Percentiles rank a stretch among this genome's conserved stretches.
phyloP scores from a whole-genome alignment of 2,329 filamentous ascomycete genomes.

The Diaporthe australafricana region DNA sequence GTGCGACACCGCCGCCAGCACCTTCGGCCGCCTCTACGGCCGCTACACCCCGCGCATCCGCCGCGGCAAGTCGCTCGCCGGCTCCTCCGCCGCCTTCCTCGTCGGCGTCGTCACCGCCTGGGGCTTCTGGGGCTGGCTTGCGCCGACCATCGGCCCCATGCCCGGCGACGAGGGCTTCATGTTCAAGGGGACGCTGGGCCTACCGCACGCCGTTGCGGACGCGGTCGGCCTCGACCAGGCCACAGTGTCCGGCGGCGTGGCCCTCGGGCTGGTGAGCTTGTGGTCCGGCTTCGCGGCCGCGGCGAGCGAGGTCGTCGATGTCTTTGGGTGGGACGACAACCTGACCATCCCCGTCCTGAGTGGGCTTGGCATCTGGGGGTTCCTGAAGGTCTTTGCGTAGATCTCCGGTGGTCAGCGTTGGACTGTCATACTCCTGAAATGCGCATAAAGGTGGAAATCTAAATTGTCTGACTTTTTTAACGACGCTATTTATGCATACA shows the following conservation, averaged over 20 bases:
- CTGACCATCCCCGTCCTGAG: constrained; percentile 94
- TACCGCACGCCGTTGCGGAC: constrained; percentile 71
- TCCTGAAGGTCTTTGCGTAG: constrained; percentile 86
- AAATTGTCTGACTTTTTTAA: neutral
- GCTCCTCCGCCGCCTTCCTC: constrained; percentile 84
- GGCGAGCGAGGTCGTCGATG: constrained; percentile 87
- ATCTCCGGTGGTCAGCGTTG: neutral
- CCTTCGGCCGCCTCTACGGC: constrained; percentile 90
- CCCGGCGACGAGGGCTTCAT: constrained; percentile 81
- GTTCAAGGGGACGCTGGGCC: constrained; percentile 80
- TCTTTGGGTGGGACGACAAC: constrained; percentile 98
- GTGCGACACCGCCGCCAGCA: constrained; percentile 98
- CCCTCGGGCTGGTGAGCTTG: constrained; percentile 83
- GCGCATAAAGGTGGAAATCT: neutral
- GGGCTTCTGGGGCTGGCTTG: constrained; percentile 90
- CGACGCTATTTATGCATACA: neutral
- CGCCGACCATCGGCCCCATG: constrained; percentile 74
- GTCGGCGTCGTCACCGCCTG: constrained; percentile 86
- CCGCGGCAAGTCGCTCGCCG: constrained; percentile 90
- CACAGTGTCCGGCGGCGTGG: constrained; percentile 76
- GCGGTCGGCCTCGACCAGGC: constrained; percentile 72
- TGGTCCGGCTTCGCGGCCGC: constrained; percentile 92
- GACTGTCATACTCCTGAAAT: neutral
- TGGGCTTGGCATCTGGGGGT: constrained; percentile 89
- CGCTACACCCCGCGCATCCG: constrained; percentile 88